Evolutionary conservation across 257 asterid species (phyloP), one percentile per base, ranked within the genome.

Genomic region (Cruciata laevipes): DNA sequence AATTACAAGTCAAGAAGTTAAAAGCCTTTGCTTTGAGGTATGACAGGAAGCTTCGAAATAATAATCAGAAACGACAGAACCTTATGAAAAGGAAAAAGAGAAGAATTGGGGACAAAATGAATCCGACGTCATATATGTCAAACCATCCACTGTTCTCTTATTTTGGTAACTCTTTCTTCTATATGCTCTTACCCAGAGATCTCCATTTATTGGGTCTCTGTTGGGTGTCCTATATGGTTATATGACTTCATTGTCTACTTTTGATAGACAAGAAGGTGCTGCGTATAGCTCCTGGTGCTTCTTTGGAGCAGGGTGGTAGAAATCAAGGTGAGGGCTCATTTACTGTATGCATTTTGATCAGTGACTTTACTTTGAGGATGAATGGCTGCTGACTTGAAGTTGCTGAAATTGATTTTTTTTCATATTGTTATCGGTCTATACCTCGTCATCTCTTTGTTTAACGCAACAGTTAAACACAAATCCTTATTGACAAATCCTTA

Each of bases 141-240:
- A 73, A 40, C 65, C 98, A 91, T 78, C 87, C 79, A 76, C 79
- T 91, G 37, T 86, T 91, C 61, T 81, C 96, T 16, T 86, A 81
- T 71, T 80, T 83, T 69, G 96, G 98, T 91, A 37, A 27, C 4
- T 7, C 0, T 58, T 60, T 33, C 32, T 17, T 38, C 0, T 32
- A 8, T 12, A 11, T n/a, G 16, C 59, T 53, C 24, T 52, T 20
- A 30, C 40, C 5, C 14, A 31, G 13, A 31, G 55, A 52, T 32
- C 16, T 14, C 35, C 24, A 18, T 49, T 49, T 37, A 17, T 16
- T 3, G 52, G 18, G 38, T 38, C 24, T 64, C 32, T 25, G 56
- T 68, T 27, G 9, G 5, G 65, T 11, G 38, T 18, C 14, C 37
- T 67, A 13, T 76, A 61, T 37, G 27, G 20, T 14, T 7, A 49